Conservation (phyloP, 371 early-diverging fungal genomes). For the Rhizopus stolonifer region DNA sequence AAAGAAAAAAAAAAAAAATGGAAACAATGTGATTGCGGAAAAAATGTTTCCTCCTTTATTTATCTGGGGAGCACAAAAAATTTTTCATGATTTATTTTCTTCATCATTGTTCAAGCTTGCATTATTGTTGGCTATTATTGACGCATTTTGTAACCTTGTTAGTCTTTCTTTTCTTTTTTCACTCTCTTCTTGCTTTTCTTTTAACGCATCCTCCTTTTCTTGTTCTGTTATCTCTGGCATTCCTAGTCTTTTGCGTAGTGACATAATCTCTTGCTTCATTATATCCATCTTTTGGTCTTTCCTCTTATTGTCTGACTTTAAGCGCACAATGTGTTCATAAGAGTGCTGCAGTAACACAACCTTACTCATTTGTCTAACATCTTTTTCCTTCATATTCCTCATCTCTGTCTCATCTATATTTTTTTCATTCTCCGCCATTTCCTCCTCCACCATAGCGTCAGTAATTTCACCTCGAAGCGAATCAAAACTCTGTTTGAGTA, state of each 20-base stretch:
- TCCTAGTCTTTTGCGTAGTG: conserved; percentile 32
- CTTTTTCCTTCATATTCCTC: conserved; percentile 35
- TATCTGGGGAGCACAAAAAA: not conserved
- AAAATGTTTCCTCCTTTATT: not conserved
- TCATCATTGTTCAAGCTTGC: not conserved
- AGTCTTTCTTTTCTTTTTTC: conserved; percentile 21
- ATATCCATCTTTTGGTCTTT: conserved; percentile 39
- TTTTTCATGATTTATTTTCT: not conserved
- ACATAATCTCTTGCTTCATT: conserved; percentile 38
- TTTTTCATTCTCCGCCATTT: conserved; percentile 13
- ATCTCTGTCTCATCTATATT: conserved; percentile 14
- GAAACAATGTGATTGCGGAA: conserved; percentile 1
- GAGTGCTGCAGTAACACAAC: conserved; percentile 51
- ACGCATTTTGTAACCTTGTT: conserved; percentile 12
- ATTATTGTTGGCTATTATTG: conserved; percentile 1
- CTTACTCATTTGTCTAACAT: conserved; percentile 56
- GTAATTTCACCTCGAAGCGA: conserved; percentile 71
- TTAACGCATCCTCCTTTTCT: conserved; percentile 26
- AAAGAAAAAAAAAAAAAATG: conserved; percentile 6
- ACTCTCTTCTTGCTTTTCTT: conserved; percentile 25
- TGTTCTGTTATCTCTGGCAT: conserved; percentile 33
- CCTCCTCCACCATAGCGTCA: conserved; percentile 54
- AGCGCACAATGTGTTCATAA: conserved; percentile 57
- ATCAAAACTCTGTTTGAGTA: conserved; percentile 85
- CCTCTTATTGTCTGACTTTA: conserved; percentile 47